These are phyloP conservation scores for Kodamaea kaohsiungensis DNA, from an alignment of 805 yeast genomes.

Conservation along the genomic window DNA sequence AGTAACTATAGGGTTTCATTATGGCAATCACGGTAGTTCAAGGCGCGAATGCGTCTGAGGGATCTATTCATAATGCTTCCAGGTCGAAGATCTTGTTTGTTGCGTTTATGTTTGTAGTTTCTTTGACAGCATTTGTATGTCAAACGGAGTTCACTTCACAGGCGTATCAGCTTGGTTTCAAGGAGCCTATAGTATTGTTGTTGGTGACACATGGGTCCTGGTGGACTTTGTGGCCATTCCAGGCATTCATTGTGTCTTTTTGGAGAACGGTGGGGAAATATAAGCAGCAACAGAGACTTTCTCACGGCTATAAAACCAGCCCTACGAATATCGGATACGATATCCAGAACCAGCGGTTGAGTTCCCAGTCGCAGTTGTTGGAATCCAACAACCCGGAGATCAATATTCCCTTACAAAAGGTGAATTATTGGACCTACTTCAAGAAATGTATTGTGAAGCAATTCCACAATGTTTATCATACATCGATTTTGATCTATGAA, in stretches of 20 bases:
- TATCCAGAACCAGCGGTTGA: slow-evolving; percentile 27
- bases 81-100: slow-evolving; percentile 40
- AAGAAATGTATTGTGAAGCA: slow-evolving; percentile 41
- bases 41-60: slow-evolving; percentile 21
- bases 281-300: slow-evolving; percentile 14
- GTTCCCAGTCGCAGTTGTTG: slow-evolving; percentile 30
- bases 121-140: slow-evolving; percentile 59
- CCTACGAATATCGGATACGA: slow-evolving; percentile 26
- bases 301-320: slow-evolving; percentile 6
- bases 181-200: slow-evolving; percentile 70
- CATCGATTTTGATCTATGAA: slow-evolving; percentile 44
- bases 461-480: slow-evolving; percentile 45
- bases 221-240: slow-evolving; percentile 73
- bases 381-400: slow-evolving; percentile 16
- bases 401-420: slow-evolving; percentile 11
- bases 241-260: slow-evolving; percentile 50
- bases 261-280: slow-evolving; percentile 42
- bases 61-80: slow-evolving; percentile 28
- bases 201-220: slow-evolving; percentile 76
- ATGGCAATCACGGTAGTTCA: slow-evolving; percentile 40
- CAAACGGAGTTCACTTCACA: slow-evolving; percentile 83
- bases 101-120: slow-evolving; percentile 31
- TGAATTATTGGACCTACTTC: slow-evolving; percentile 28
- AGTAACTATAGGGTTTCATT: neutral
- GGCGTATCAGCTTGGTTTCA: slow-evolving; percentile 56